These are phyloP conservation scores for Boletus austroedulis DNA, from an alignment of 1,284 basidiomycete genomes.

Conservation along the genomic window DNA sequence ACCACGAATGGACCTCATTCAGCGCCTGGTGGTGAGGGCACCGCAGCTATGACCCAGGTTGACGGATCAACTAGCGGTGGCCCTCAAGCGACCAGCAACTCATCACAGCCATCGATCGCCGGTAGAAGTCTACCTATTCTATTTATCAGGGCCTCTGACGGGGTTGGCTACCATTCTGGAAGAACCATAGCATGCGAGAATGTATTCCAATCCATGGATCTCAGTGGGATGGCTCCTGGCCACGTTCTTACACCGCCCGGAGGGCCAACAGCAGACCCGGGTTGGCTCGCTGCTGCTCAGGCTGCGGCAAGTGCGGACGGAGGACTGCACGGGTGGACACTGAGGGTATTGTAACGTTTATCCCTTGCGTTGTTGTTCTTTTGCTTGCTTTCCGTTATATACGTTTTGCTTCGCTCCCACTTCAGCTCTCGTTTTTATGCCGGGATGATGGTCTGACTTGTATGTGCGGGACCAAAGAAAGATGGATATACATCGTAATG, in stretches of 20 bases:
- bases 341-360: slow-evolving; percentile 61
- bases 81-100: slow-evolving; percentile 21
- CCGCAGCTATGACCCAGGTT: slow-evolving; percentile 15
- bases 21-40: slow-evolving; percentile 24
- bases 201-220: slow-evolving; percentile 64
- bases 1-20: slow-evolving; percentile 38
- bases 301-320: slow-evolving; percentile 56
- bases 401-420: slow-evolving; percentile 24
- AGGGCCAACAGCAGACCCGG: slow-evolving; percentile 48
- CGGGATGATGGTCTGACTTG: slow-evolving; percentile 12
- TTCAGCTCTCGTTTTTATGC: slow-evolving; percentile 5
- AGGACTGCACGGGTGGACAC: slow-evolving; percentile 65
- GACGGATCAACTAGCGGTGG: slow-evolving; percentile 23
- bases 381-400: slow-evolving; percentile 33
- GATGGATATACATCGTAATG: slow-evolving; percentile 29
- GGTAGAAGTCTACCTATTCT: slow-evolving; percentile 67
- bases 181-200: slow-evolving; percentile 82
- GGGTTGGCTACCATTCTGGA: slow-evolving; percentile 81
- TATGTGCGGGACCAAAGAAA: slow-evolving; percentile 7
- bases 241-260: slow-evolving; percentile 39
- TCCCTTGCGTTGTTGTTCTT: slow-evolving; percentile 21
- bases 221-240: slow-evolving; percentile 41
- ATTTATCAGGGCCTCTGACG: slow-evolving; percentile 72
- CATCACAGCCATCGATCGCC: slow-evolving; percentile 49
- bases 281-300: slow-evolving; percentile 67